Base-by-base conservation (phyloP, 371 early-diverging fungal genomes). In the Mortierella sp. region DNA sequence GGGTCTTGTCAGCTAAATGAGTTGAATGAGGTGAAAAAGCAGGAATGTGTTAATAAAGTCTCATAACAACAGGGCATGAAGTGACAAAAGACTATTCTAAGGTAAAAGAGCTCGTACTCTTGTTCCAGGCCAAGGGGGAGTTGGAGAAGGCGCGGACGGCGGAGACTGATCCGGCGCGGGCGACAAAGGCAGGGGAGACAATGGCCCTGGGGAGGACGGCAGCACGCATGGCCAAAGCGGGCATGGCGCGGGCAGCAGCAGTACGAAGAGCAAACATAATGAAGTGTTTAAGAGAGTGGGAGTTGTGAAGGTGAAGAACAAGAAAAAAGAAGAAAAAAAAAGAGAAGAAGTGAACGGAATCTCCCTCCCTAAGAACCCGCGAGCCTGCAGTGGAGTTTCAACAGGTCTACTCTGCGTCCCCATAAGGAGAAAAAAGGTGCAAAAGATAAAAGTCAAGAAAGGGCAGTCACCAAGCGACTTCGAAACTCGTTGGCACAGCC, bases 1-100 rank as follows among this genome's bases (percentile, higher is more conserved):
- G 91, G 72, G 95, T 95, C 78, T 89, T 84, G 85, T 96, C 96
- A 48, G 91, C 90, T 94, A 92, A 75, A 89, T 55, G 42, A 58
- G 90, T 89, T 95, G 92, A 77, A 89, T 47, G 6, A 38, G 34
- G 34, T 26, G 48, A 73, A 38, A 1, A 52, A 52, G 10, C 0
- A 54, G 54, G 31, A n/a, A 24, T 5, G 42, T 73, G 31, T 31
- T 34, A 42, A 9, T 38, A 24, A 24, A 26, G 45, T 8, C 19
- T 19, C 10, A 52, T 26, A 34, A 72, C 26, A 6, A n/a, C 10
- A 28, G 60, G 3, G 34, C 9, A 34, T 7, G 5, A 3, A 1
- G 0, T 0, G 38, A 45, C 31, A 4, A 38, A 34, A 26, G 13
- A 9, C 16, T 6, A n/a, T 5, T 24, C 8, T 8, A 19, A 1